A percentile compares a stretch with the other conserved stretches of the same genome.
phyloP scores from a whole-genome alignment of 2,329 filamentous ascomycete species.

The Sodiomyces alkalinus region DNA sequence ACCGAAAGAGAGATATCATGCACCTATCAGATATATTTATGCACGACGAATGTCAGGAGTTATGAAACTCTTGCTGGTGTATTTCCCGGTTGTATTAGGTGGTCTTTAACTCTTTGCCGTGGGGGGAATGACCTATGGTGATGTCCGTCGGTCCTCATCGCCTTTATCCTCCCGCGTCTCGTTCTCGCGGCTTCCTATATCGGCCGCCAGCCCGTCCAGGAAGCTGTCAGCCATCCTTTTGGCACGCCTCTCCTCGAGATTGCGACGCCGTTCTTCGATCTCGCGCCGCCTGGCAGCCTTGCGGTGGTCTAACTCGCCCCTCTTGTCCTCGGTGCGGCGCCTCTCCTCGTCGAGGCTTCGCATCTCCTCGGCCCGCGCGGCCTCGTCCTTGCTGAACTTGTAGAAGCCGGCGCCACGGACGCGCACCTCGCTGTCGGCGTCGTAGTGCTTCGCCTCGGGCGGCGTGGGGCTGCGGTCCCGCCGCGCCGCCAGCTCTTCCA shows the following conservation, averaged over 20 bases:
- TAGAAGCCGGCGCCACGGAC: conserved; percentile 87
- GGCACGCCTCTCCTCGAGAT: conserved; percentile 44
- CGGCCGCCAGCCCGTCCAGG: conserved; percentile 37
- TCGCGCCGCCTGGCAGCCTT: conserved; percentile 43
- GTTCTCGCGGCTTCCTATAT: conserved; percentile 1
- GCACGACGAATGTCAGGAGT: no score
- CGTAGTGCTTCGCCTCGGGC: conserved; percentile 70
- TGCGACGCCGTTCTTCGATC: conserved; percentile 47
- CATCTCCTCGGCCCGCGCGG: conserved; percentile 56
- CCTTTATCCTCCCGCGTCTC: not conserved
- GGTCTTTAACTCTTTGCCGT: no score
- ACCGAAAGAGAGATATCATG: no score
- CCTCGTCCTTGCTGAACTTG: conserved; percentile 68
- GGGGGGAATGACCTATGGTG: no score
- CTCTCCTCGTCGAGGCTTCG: conserved; percentile 51
- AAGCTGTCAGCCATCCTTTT: conserved; percentile 61
- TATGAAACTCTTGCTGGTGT: no score
- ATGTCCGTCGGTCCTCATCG: no score
- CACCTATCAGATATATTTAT: no score
- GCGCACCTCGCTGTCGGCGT: conserved; percentile 68
- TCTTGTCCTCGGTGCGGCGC: conserved; percentile 49
- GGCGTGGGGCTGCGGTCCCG: conserved; percentile 70
- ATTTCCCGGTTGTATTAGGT: no score
- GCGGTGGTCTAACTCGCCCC: conserved; percentile 38
- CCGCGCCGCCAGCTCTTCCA: conserved; percentile 64